Base-by-base conservation (phyloP, 2,329 filamentous ascomycete genomes). In the Colletotrichum magnum region DNA sequence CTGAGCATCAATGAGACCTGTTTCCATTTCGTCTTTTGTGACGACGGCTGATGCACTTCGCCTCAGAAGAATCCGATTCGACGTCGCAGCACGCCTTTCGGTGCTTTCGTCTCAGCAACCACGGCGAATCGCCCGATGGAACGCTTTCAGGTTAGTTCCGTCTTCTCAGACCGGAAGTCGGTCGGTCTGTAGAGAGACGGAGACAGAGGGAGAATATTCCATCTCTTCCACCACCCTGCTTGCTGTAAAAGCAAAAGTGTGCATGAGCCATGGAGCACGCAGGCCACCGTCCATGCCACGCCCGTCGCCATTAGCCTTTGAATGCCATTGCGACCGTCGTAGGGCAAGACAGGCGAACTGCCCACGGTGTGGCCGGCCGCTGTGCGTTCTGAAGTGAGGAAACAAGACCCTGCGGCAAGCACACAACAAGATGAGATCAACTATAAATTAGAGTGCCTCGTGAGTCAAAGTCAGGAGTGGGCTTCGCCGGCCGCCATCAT, bases 391-490 rank as follows among this genome's bases (percentile, higher is more conserved):
- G 28, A 32, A 32, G 28, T 21, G 47, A 56, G n/a, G 21, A 58
- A 59, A 28, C 32, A 21, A 39, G 47, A 53, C 47, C 54, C 60
- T 59, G 61, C 54, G 28, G 28, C n/a, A 45, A 43, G 43, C 21
- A 59, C 5, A 26, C 13, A 10, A 59, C 4, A 51, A 65, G 53
- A 65, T 59, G 61, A 56, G 61, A 68, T 51, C 65, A 65, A 65
- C 61, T 16, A 36, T 68, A 54, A 43, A 26, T 65, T 24, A 26
- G 41, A 16, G 39, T 43, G 28, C 60, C 32, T 24, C 21, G 47
- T 21, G 28, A 59, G 41, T 43, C 48, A 26, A 53, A 59, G 41
- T 43, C 48, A 26, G 48, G 48, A n/a, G 53, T 53, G 54, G 65
- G 16, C 47, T 9, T 43, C 60, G 9, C 28, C 24, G 54, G 28